A percentile compares a stretch with the other conserved stretches of the same genome.
Conservation (phyloP, 441 rosid genomes). For the Pelargonium cotyledonis region DNA sequence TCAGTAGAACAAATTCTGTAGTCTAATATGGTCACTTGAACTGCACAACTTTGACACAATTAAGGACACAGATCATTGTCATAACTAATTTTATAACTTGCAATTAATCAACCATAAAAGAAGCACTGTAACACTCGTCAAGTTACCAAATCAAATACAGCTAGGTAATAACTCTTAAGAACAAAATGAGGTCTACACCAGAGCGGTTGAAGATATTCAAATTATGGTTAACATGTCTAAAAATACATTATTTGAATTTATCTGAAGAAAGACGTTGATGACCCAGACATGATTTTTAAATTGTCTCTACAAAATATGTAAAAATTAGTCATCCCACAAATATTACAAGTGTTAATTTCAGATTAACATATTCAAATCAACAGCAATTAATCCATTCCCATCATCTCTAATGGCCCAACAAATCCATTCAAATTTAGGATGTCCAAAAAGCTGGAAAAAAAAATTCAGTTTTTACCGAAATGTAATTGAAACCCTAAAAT, state of each 20-base stretch:
- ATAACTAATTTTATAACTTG: background rate
- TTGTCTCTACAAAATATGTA: background rate
- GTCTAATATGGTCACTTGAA: no score
- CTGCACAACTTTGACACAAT: no score
- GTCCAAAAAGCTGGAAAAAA: background rate
- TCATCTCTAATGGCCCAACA: background rate
- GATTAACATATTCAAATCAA: background rate
- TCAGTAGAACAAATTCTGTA: no score
- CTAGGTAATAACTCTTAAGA: no score
- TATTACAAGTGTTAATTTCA: background rate
- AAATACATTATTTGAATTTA: no score
- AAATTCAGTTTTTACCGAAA: background rate
- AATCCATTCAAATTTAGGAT: background rate
- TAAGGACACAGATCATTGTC: no score
- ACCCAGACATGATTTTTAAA: no score
- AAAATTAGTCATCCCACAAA: background rate
- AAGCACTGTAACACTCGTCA: background rate
- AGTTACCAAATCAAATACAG: background rate
- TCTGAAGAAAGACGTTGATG: no score
- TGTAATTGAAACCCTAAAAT: background rate
- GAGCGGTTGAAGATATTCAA: no score
- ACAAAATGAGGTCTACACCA: no score
- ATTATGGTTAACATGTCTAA: no score
- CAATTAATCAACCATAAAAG: background rate
- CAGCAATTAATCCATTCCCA: background rate